Percentiles rank a stretch among this genome's conserved stretches.
Conservation (phyloP, 139 green algal genomes). For the Zygnema circumcarinatum region DNA sequence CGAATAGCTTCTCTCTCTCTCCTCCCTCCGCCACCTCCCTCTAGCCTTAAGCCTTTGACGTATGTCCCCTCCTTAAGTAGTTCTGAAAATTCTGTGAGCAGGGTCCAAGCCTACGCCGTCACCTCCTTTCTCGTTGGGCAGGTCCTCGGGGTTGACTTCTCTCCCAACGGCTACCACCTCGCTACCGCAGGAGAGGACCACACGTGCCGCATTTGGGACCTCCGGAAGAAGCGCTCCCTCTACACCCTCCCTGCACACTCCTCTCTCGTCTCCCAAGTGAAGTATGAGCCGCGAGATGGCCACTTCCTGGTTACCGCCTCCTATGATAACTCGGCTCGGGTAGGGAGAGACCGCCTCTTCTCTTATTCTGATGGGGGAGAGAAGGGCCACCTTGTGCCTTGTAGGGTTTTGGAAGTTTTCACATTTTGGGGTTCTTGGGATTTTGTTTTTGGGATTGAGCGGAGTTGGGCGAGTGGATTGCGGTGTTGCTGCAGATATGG, state of each 20-base stretch:
- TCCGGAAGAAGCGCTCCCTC: conserved; percentile 75
- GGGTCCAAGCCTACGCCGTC: neutral
- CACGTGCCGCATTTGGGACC: conserved; percentile 84
- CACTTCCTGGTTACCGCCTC: conserved; percentile 72
- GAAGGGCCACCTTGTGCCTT: neutral
- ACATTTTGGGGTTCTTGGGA: neutral
- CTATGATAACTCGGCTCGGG: conserved; percentile 59
- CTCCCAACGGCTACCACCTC: conserved; percentile 81
- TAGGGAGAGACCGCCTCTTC: neutral
- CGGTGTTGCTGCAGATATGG: conserved; percentile 73
- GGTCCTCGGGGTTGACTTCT: conserved; percentile 86
- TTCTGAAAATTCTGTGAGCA: neutral
- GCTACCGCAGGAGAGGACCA: conserved; percentile 82
- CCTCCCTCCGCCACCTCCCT: no score
- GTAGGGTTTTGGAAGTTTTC: conserved; percentile 4
- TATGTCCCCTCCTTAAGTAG: no score
- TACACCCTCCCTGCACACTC: conserved; percentile 76
- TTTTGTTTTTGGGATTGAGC: neutral
- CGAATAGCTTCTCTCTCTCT: no score
- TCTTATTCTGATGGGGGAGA: neutral
- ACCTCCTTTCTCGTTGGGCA: neutral
- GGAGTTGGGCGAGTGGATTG: neutral
- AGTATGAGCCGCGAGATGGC: conserved; percentile 75
- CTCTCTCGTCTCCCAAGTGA: conserved; percentile 61
- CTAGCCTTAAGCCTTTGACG: no score